phyloP scores from a whole-genome alignment of 345 rosid species.

The Citrus sinensis region DVS_A1.0 CM039162.1:11815501-11816000 shows the following conservation, averaged over 20 bases:
- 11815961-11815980: background rate
- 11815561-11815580: constrained; percentile 71
- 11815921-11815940: background rate
- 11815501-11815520: no score
- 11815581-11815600: constrained; percentile 44
- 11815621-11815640: constrained; percentile 17
- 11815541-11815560: constrained; percentile 67
- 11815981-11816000: background rate
- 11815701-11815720: no score
- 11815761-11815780: constrained; percentile 39
- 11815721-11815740: no score
- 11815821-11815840: constrained; percentile 20
- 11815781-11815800: constrained; percentile 38
- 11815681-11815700: background rate
- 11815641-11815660: constrained; percentile 14
- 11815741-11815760: no score
- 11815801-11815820: constrained; percentile 38
- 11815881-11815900: background rate
- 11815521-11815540: constrained; percentile 57
- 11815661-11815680: constrained; percentile 63
- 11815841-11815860: constrained; percentile 31
- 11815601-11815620: constrained; percentile 37
- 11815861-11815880: constrained; percentile 4
- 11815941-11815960: background rate
- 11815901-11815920: background rate